These are phyloP conservation scores for Prorocentrum cordatum DNA, from an alignment of 169 alveolate species.

Conservation along the genomic window DNA sequence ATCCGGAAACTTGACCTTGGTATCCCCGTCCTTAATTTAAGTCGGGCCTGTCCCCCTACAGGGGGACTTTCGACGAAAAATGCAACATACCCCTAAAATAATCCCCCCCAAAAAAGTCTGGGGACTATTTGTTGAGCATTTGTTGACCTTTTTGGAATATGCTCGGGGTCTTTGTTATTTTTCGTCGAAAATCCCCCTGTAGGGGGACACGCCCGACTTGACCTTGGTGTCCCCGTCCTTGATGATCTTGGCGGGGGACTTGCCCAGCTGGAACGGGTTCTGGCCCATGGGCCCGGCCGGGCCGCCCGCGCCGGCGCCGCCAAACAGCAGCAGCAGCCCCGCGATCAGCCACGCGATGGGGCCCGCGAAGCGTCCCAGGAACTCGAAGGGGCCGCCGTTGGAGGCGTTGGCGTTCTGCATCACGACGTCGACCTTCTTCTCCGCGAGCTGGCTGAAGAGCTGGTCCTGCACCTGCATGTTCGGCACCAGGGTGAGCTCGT, in stretches of 20 bases:
- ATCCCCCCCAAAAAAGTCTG: too few species aligned
- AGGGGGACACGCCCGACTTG: too few species aligned
- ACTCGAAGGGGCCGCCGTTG: not conserved
- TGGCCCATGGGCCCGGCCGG: not conserved
- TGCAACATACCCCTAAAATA: too few species aligned
- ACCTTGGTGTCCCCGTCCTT: too few species aligned
- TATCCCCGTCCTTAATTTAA: conserved; percentile 36
- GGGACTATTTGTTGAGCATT: too few species aligned
- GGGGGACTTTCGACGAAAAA: too few species aligned
- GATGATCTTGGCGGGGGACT: not conserved
- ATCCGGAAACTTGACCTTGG: conserved; percentile 52
- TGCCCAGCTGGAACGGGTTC: not conserved
- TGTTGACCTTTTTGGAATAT: too few species aligned
- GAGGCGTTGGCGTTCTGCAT: not conserved
- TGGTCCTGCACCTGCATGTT: conserved; percentile 23
- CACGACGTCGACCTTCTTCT: conserved; percentile 17
- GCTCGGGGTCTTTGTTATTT: too few species aligned
- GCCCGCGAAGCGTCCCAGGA: conserved; percentile 45
- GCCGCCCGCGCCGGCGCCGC: not conserved
- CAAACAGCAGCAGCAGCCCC: conserved; percentile 31
- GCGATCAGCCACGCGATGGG: conserved; percentile 63
- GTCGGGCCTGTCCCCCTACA: too few species aligned
- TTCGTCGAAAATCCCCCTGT: too few species aligned
- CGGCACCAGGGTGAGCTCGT: too few species aligned
- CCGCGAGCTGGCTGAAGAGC: conserved; percentile 39